phyloP scores from a whole-genome alignment of 2,329 filamentous ascomycete species.

The Scolecobasidium constrictum region DNA sequence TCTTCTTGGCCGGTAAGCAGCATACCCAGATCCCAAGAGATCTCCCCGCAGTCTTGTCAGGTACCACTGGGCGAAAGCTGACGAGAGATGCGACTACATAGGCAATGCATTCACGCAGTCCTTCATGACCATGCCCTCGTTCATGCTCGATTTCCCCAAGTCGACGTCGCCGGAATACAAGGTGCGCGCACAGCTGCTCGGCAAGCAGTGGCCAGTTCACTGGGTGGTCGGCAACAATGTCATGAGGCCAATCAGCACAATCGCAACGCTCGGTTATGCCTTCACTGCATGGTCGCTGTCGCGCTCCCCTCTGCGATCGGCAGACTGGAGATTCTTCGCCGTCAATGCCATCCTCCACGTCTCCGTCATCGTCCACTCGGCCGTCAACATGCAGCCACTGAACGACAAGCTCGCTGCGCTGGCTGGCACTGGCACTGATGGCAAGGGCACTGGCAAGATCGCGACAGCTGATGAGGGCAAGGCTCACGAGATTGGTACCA shows the following conservation, averaged over 20 bases:
- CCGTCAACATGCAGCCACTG: conserved; percentile 40
- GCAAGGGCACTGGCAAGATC: conserved; percentile 15
- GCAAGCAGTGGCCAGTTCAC: conserved; percentile 39
- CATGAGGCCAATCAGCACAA: conserved; percentile 40
- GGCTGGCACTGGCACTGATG: conserved; percentile 15
- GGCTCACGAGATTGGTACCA: conserved; percentile 22
- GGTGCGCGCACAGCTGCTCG: conserved; percentile 33
- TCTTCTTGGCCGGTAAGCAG: conserved; percentile 34
- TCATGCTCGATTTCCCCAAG: conserved; percentile 35
- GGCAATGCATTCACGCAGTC: conserved; percentile 44
- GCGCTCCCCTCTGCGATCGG: conserved; percentile 18
- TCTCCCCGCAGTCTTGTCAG: neutral
- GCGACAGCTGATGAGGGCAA: conserved; percentile 21
- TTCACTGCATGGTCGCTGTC: conserved; percentile 30
- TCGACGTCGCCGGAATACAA: conserved; percentile 30
- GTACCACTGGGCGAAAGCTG: no score
- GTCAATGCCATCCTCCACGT: conserved; percentile 34
- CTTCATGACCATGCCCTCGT: conserved; percentile 39
- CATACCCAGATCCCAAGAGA: neutral
- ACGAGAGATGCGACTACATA: no score
- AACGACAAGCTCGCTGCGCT: conserved; percentile 37
- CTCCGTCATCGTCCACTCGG: conserved; percentile 37
- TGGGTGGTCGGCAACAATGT: conserved; percentile 41
- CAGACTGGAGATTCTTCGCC: conserved; percentile 37
- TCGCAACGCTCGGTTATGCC: conserved; percentile 37